Percentiles rank a stretch among this genome's conserved stretches.
Conservation (phyloP, 2,329 filamentous ascomycete genomes). For the Westerdykella aurantiaca region DNA sequence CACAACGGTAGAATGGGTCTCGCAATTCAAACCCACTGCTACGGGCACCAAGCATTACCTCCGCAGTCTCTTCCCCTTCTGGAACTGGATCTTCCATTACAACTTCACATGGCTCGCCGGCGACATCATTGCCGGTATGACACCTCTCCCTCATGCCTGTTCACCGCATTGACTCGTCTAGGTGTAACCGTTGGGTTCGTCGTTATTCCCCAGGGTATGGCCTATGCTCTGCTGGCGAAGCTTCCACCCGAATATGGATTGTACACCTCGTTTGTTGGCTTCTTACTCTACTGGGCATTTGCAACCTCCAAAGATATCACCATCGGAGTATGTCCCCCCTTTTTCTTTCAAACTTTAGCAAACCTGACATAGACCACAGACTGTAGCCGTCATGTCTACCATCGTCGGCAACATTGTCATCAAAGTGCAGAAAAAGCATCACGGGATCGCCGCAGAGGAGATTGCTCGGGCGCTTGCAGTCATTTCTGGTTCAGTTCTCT, state of each 20-base stretch:
- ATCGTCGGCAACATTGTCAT: slow-evolving; percentile 77
- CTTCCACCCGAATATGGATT: slow-evolving; percentile 79
- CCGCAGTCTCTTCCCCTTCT: slow-evolving; percentile 74
- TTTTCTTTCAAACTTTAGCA: neutral
- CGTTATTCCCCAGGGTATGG: slow-evolving; percentile 96
- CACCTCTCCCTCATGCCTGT: neutral
- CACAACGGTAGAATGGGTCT: slow-evolving; percentile 65
- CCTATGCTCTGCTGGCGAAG: slow-evolving; percentile 78
- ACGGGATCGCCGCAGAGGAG: slow-evolving; percentile 35
- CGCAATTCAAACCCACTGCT: slow-evolving; percentile 55
- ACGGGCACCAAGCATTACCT: slow-evolving; percentile 56
- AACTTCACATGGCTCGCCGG: slow-evolving; percentile 85
- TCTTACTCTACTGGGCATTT: slow-evolving; percentile 94
- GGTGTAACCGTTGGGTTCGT: slow-evolving; percentile 68
- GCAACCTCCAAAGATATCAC: slow-evolving; percentile 98
- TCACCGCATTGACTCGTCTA: slow-evolving; percentile 17
- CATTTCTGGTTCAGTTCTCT: slow-evolving; percentile 71
- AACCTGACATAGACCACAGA: slow-evolving; percentile 43
- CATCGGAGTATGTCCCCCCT: slow-evolving; percentile 64
- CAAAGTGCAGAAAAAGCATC: slow-evolving; percentile 51
- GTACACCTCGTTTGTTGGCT: slow-evolving; percentile 94
- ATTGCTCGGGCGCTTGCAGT: slow-evolving; percentile 77
- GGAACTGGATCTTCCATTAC: slow-evolving; percentile 83
- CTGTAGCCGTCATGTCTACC: slow-evolving; percentile 92
- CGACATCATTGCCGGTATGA: slow-evolving; percentile 77